phyloP scores from a whole-genome alignment of 352 stramenopile genomes.

The Phytophthora hybrid region DNA sequence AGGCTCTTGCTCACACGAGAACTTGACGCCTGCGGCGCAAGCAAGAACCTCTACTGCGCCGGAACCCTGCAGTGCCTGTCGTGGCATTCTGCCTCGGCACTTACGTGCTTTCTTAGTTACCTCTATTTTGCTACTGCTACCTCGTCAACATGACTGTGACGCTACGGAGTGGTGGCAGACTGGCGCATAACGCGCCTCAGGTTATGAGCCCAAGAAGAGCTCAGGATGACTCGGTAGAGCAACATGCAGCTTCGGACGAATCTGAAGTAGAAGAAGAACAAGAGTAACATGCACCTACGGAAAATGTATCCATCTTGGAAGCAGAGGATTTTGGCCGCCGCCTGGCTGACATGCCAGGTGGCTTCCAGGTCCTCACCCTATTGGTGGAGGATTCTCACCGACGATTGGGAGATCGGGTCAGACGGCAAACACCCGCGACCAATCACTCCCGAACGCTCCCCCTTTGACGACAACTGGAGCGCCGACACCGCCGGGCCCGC shows the following conservation, averaged over 20 bases:
- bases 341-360: too few relatives aligned
- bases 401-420: not conserved
- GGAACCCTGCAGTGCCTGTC: too few relatives aligned
- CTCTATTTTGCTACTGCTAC: not conserved
- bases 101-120: not conserved
- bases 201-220: not conserved
- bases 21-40: too few relatives aligned
- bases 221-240: not conserved
- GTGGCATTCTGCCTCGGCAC: too few relatives aligned
- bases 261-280: not conserved
- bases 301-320: not conserved
- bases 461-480: too few relatives aligned
- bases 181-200: not conserved
- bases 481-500: too few relatives aligned
- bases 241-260: not conserved
- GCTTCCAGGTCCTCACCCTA: not conserved
- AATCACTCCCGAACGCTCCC: not conserved
- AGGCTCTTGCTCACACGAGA: too few relatives aligned
- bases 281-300: not conserved
- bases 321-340: not conserved
- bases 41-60: too few relatives aligned
- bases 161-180: not conserved
- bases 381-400: not conserved
- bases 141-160: not conserved
- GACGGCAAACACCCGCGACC: not conserved